Base-by-base conservation (phyloP, 805 yeast species). In the Spathaspora gorwiae region DNA sequence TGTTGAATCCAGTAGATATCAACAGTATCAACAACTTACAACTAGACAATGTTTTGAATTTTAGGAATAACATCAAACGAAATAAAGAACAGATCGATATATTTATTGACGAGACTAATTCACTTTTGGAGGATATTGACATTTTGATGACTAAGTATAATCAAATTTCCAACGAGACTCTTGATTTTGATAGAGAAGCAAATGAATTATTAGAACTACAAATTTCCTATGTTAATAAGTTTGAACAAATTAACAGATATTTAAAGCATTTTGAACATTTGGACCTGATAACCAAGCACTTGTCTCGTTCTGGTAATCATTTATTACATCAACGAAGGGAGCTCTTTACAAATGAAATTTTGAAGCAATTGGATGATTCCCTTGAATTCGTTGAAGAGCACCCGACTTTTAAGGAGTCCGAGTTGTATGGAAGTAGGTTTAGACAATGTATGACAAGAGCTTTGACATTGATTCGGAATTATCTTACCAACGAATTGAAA, bases 361-460 rank as follows among this genome's bases (percentile, higher is more conserved):
- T 92, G 43, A 47, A 42, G 1, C 79, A 79, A 43, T 67, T 92
- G 40, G 95, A 90, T 56, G 67, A 64, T 12, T 87, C 95, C 32
- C 63, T 90, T 34, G 64, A 56, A 2, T 90, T 87, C 59, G 47
- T 61, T 9, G 34, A 46, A 14, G 10, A 31, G 7, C 43, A 48
- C 37, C 47, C 48, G 24, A 39, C 72, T 83, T 84, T 85, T 56
- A 81, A 79, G 56, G 96, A 90, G 44, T 69, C 79, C 9, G 92
- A 82, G 26, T 57, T 79, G 1, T 89, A 87, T 59, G 76, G 75
- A 40, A 79, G 81, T 50, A 76, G 90, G 47, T 88, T 87, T 65
- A 79, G 86, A 49, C 95, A 87, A 54, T 87, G 96, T 56, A 73
- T 89, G 75, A 81, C 90, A 1, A 75, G 96, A 47, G 83, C 95